Conservation (phyloP, 2,329 filamentous ascomycete genomes). For the Amauroascus niger region DNA sequence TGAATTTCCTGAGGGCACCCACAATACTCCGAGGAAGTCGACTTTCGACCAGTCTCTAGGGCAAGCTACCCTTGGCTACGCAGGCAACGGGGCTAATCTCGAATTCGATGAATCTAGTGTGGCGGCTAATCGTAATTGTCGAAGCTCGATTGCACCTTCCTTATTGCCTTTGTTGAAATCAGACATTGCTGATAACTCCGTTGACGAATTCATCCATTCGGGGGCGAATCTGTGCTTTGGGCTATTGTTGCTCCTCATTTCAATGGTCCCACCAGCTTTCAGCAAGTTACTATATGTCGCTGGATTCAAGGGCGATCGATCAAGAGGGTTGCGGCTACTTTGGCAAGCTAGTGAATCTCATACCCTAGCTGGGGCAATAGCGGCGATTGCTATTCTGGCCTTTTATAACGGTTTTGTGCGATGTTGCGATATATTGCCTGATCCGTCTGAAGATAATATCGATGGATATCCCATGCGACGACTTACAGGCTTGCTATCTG, state of each 20-base stretch:
- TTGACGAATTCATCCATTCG: constrained; percentile 82
- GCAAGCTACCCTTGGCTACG: background rate
- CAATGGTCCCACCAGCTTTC: constrained; percentile 84
- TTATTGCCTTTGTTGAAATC: constrained; percentile 25
- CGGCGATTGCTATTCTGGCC: constrained; percentile 66
- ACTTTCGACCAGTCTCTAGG: background rate
- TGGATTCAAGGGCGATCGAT: constrained; percentile 81
- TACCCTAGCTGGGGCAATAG: constrained; percentile 88
- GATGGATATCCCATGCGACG: constrained; percentile 63
- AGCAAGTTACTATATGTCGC: constrained; percentile 77
- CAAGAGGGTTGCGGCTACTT: constrained; percentile 70
- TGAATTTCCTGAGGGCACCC: background rate
- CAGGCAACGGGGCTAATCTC: background rate
- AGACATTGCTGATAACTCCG: constrained; percentile 59
- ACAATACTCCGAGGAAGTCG: background rate
- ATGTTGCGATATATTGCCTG: constrained; percentile 76
- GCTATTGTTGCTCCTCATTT: constrained; percentile 74
- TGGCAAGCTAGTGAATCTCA: constrained; percentile 80
- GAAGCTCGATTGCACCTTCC: too few species aligned
- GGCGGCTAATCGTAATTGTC: background rate
- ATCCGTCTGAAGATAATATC: constrained; percentile 43
- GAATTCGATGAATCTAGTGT: background rate
- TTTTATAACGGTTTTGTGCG: constrained; percentile 85
- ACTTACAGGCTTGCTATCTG: constrained; percentile 56
- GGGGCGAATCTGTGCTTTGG: constrained; percentile 86